A percentile compares a stretch with the other conserved stretches of the same genome.
phyloP scores from a whole-genome alignment of 2,329 filamentous ascomycete species.

The Pseudocercospora macadamiae region DNA sequence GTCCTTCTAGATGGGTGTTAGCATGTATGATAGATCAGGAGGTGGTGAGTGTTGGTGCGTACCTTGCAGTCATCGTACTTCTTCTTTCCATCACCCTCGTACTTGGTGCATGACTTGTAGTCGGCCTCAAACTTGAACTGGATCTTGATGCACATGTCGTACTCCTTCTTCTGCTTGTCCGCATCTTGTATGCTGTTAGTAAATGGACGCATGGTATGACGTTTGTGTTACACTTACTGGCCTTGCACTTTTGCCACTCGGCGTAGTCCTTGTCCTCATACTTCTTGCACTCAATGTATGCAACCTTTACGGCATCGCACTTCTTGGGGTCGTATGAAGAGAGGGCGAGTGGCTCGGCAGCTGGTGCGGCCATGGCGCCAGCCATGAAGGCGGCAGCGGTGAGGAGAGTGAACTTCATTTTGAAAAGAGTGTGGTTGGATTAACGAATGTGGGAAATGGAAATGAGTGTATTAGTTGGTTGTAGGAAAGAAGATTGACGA shows the following conservation, averaged over 20 bases:
- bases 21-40: not conserved
- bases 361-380: not conserved
- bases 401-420: constrained; percentile 5
- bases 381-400: not conserved
- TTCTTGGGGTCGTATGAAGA: not conserved
- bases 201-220: no score
- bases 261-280: not conserved
- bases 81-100: not conserved
- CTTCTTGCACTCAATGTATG: not conserved
- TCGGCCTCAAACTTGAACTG: not conserved
- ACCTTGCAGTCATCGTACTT: not conserved
- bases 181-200: no score
- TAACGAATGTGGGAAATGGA: constrained; percentile 1
- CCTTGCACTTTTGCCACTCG: not conserved
- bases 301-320: not conserved
- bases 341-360: not conserved
- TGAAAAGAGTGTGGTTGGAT: constrained; percentile 1
- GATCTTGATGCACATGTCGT: not conserved
- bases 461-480: not conserved
- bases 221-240: no score
- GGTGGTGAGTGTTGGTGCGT: not conserved
- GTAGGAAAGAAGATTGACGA: not conserved
- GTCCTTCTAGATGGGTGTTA: not conserved
- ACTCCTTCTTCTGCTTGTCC: not conserved
- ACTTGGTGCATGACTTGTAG: not conserved